A percentile compares a stretch with the other conserved stretches of the same genome.
These are phyloP conservation scores for Chaetomium cochliodes DNA, from an alignment of 495 filamentous ascomycete species.

Conservation along the genomic window DNA sequence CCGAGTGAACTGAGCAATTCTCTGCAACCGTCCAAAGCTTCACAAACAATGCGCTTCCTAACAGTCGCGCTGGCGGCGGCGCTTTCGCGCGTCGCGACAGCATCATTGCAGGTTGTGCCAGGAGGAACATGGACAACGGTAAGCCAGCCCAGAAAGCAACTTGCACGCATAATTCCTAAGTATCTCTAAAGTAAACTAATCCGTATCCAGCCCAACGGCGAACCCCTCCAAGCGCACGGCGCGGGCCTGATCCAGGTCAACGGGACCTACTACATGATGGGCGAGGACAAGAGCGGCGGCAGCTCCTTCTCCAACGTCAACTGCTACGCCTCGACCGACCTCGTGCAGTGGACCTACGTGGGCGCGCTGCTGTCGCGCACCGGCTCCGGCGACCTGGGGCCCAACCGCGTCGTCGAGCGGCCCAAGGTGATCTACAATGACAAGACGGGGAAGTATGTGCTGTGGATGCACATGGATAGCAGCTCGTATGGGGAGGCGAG, in stretches of 20 bases:
- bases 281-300: slow-evolving; percentile 64
- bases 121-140: slow-evolving; percentile 53
- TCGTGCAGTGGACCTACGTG: slow-evolving; percentile 62
- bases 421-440: slow-evolving; percentile 65
- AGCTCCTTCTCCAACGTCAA: slow-evolving; percentile 60
- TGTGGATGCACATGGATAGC: slow-evolving; percentile 68
- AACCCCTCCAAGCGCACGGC: slow-evolving; percentile 63
- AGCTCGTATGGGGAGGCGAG: slow-evolving; percentile 34
- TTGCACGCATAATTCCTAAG: too few relatives aligned
- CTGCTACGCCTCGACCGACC: slow-evolving; percentile 54
- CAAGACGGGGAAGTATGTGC: slow-evolving; percentile 52
- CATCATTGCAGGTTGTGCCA: slow-evolving; percentile 47
- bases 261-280: slow-evolving; percentile 60
- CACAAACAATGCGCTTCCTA: slow-evolving; percentile 21
- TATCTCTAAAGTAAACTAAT: too few relatives aligned
- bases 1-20: neutral
- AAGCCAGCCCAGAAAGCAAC: neutral
- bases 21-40: neutral
- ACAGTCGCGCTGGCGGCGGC: slow-evolving; percentile 24
- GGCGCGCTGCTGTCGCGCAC: slow-evolving; percentile 54
- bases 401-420: slow-evolving; percentile 61
- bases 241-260: slow-evolving; percentile 55
- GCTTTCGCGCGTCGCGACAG: slow-evolving; percentile 30
- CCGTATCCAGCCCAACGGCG: slow-evolving; percentile 42
- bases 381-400: slow-evolving; percentile 57